phyloP scores from a whole-genome alignment of 495 filamentous ascomycete species.

The Talaromyces ruber region DNA sequence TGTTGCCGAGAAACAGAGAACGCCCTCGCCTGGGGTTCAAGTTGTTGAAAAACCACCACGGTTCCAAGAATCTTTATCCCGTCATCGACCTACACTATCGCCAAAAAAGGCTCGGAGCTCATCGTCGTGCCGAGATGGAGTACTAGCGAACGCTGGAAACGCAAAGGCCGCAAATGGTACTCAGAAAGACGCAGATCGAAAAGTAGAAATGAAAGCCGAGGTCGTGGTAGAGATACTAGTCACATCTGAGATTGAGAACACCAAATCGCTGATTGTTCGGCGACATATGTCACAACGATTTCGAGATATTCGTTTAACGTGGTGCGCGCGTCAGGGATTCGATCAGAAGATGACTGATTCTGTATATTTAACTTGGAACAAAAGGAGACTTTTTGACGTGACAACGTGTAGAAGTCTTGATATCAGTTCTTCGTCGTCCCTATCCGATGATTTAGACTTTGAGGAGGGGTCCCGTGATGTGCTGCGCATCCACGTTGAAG shows the following conservation, averaged over 20 bases:
- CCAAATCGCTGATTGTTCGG: slow-evolving; percentile 56
- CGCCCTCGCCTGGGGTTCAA: not conserved
- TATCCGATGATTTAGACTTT: slow-evolving; percentile 20
- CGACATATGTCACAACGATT: slow-evolving; percentile 57
- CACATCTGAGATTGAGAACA: slow-evolving; percentile 52
- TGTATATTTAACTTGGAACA: slow-evolving; percentile 74
- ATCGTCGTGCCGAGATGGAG: not conserved
- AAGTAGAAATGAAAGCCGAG: slow-evolving; percentile 20
- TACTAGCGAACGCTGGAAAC: not conserved
- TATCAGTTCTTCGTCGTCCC: slow-evolving; percentile 35
- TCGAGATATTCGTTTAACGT: slow-evolving; percentile 55
- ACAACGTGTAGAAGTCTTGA: slow-evolving; percentile 63
- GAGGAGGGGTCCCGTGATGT: slow-evolving; percentile 19
- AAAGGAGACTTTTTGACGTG: slow-evolving; percentile 60
- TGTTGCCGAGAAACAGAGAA: not conserved
- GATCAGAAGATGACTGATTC: slow-evolving; percentile 29
- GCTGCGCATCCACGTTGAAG: slow-evolving; percentile 55
- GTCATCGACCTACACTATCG: not conserved
- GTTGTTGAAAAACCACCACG: not conserved
- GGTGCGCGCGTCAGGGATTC: slow-evolving; percentile 56
- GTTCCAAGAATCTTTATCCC: not conserved
- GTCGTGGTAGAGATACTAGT: slow-evolving; percentile 64
- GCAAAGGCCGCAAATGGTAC: not conserved
- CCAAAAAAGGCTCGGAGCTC: not conserved
- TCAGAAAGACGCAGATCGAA: not conserved